Evolutionary conservation across 805 yeast genomes (phyloP), one percentile per base, ranked within the genome.

Genomic region (Cyberlindnera nakhonratchasimensis): DNA sequence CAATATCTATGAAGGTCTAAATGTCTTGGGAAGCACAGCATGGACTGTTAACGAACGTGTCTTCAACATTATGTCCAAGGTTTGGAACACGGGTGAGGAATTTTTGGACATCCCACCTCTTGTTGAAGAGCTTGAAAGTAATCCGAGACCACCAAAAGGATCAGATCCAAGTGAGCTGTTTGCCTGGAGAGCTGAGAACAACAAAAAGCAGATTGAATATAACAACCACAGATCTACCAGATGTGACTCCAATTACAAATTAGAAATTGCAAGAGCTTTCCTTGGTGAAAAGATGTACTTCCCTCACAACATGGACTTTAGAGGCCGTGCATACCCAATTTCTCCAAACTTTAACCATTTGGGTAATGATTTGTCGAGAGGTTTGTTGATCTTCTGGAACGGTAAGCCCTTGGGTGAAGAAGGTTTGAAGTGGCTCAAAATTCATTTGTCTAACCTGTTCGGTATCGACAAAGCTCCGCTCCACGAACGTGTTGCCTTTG

Each of bases 201-300:
- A 79, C 42, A 71, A 68, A 28, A 54, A 77, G 8, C 71, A 80
- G 17, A 76, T 79, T 49, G 81, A 77, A 32, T 80, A 80, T 46
- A 77, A 85, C 10, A 70, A 82, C 18, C 71, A 75, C 48, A 79
- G 93, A 62, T 90, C 98, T 0, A 85, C 82, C 60, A 78, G 99
- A 62, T 93, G 99, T 67, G 97, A 90, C 63, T 73, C 86, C 48
- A 91, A 93, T 61, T 93, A 93, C 63, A 93, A 88, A 61, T 66
- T 93, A 39, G 99, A 93, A 63, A 88, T 93, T 58, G 98, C 99
- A 1, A 75, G 98, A 50, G 96, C 96, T 0, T 88, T 83, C 63
- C 65, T 84, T 20, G 95, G 95, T 19, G 93, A 85, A 60, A 73
- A 74, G 52, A 75, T 85, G 53, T 84, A 74, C 57, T 85, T 85